phyloP scores from a whole-genome alignment of 2,329 filamentous ascomycete species.

The Ambrosiella cleistominuta region DNA sequence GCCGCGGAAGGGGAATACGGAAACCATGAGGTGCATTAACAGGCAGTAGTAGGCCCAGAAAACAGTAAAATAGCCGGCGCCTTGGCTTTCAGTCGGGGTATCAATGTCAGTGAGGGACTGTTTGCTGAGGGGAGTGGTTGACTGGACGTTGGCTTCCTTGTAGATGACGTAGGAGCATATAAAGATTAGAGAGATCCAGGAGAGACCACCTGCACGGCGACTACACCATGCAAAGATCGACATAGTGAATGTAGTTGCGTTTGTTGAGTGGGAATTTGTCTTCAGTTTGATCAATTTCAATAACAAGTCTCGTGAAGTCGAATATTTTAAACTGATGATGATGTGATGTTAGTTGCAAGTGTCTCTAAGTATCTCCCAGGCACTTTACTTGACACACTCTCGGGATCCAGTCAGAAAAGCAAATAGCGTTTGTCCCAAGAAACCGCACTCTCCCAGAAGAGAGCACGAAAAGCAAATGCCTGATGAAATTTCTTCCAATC shows the following conservation, averaged over 20 bases:
- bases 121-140: slow-evolving; percentile 15
- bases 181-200: slow-evolving; percentile 30
- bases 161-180: slow-evolving; percentile 40
- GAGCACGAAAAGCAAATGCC: too few species aligned
- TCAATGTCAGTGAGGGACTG: slow-evolving; percentile 16
- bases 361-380: too few species aligned
- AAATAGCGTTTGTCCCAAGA: too few species aligned
- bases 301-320: too few species aligned
- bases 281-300: too few species aligned
- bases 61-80: slow-evolving; percentile 32
- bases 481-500: too few species aligned
- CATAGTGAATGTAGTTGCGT: slow-evolving; percentile 22
- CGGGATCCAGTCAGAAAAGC: too few species aligned
- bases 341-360: too few species aligned
- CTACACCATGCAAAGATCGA: slow-evolving; percentile 36
- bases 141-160: slow-evolving; percentile 23
- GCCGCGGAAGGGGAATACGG: slow-evolving; percentile 43
- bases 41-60: slow-evolving; percentile 48
- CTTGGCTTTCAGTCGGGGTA: slow-evolving; percentile 21
- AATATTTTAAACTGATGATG: too few species aligned
- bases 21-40: slow-evolving; percentile 45
- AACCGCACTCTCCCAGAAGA: too few species aligned
- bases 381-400: too few species aligned
- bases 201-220: slow-evolving; percentile 36
- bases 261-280: background rate